phyloP scores from a whole-genome alignment of 1,284 basidiomycete species.

The Cerrena zonata region DNA sequence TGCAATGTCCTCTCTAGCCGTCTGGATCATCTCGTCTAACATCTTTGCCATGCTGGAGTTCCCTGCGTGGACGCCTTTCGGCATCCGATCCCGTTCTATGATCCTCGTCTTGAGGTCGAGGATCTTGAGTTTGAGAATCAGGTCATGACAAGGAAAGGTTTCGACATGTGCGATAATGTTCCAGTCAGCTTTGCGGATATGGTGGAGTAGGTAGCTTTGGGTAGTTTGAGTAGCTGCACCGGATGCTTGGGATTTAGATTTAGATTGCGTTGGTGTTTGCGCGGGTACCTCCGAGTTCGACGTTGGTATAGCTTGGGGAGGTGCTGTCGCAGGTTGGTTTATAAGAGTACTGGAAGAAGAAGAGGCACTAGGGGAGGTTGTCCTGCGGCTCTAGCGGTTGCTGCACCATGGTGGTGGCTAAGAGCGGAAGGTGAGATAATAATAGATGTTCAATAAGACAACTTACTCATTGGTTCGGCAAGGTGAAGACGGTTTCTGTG shows the following conservation, averaged over 20 bases:
- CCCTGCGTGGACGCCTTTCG: background rate
- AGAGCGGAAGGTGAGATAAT: too few species aligned
- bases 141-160: background rate
- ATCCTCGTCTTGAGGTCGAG: slow-evolving; percentile 2
- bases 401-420: too few species aligned
- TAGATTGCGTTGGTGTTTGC: background rate
- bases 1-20: background rate
- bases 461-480: too few species aligned
- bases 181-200: background rate
- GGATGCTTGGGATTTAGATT: background rate
- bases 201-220: background rate
- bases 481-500: too few species aligned
- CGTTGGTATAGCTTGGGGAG: background rate
- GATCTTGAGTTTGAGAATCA: background rate
- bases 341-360: too few species aligned
- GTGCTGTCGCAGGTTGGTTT: too few species aligned
- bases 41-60: background rate
- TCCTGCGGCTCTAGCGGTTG: too few species aligned
- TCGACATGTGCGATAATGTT: background rate
- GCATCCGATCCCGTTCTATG: background rate
- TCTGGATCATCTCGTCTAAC: background rate
- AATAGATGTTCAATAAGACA: too few species aligned
- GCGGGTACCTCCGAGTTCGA: background rate
- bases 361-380: too few species aligned
- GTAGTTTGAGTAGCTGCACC: background rate